Evolutionary conservation across 176 grass and related monocot genomes (phyloP), one percentile per base, ranked within the genome.

Genomic region (Alloteropsis semialata): DNA sequence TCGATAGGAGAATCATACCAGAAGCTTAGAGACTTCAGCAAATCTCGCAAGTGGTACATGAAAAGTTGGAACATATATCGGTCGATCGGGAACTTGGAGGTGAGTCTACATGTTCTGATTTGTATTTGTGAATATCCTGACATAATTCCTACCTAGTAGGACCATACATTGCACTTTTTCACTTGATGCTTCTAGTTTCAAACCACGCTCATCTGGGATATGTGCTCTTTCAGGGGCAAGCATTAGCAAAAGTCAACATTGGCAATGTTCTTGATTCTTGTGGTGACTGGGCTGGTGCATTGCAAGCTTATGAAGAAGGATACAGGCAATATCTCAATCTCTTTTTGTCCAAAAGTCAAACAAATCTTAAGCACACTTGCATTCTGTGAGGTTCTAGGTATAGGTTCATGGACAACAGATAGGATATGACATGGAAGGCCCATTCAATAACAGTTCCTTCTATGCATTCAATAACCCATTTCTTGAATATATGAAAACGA

Each of bases 201-300:
- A 76, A 61, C 62, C 43, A 44, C 77, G 65, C 45, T 72, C 8
- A 89, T 66, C 11, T 82, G 38, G 37, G 32, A 70, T 65, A 74
- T 41, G n/a, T 81, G 53, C 71, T 75, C 42, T 90, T 91, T 85
- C 76, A 98, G 96, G 96, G 96, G 24, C 96, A 98, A 93, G 96
- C 96, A 82, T 78, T 92, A 75, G 92, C 85, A 36, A 98, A 98
- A 89, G 90, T 98, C 87, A 93, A 93, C 75, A 93, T 98, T 86
- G 96, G 96, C 18, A 88, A 87, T 86, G 84, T 91, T 82, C 76
- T 95, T 69, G 96, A 98, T 86, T 90, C 89, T 86, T 88, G 49
- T 90, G 89, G 87, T 83, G 85, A 98, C 34, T 93, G 87, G 91
- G 75, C 75, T 83, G 73, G 76, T 81, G 92, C 96, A 49, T 83